Base-by-base conservation (phyloP, 257 asterid species). In the Haberlea rhodopensis region DNA sequence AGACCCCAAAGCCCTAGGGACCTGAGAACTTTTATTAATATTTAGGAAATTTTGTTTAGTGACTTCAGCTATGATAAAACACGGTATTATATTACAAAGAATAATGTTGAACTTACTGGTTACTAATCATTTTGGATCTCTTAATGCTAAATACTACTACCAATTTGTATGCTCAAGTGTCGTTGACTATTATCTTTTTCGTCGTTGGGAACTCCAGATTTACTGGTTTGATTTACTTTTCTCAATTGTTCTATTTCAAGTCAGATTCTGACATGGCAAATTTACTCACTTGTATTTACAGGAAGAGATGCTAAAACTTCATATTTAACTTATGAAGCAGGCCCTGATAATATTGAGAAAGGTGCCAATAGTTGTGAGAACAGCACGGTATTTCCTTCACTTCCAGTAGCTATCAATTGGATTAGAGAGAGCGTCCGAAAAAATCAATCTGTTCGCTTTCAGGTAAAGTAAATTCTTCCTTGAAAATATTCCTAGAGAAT, bases 381-480 rank as follows among this genome's bases (percentile, higher is more conserved):
- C 72, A 94, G 90, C 82, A 74, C 83, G 9, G 90, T 94, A 65
- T 88, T 90, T 66, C 77, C 96, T 57, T 87, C 96, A 65, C 85
- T 94, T 70, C 96, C 97, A 20, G 63, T 76, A 51, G 99, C 99
- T 67, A 83, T 94, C 57, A 80, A 84, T 57, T 94, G 97, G 97
- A 90, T 94, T 49, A 80, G 99, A 73, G 96, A 90, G 62, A 76
- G 70, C 27, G 77, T 63, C 43, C 70, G 84, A 29, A 86, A 76
- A 68, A 83, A 83, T 55, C 87, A 76, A 70, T 84, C 97, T 29
- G 80, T 75, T 72, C 89, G 81, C 57, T 79, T 76, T 71, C 99
- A 90, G 99, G 96, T 90, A 81, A 71, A 48, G 19, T 72, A n/a
- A 23, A 51, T 22, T 53, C 16, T 32, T 40, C 59, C 37, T 57